Percentiles rank a stretch among this genome's conserved stretches.
phyloP scores from a whole-genome alignment of 805 yeast species.

The Tetrapisispora taiwanensis region DNA sequence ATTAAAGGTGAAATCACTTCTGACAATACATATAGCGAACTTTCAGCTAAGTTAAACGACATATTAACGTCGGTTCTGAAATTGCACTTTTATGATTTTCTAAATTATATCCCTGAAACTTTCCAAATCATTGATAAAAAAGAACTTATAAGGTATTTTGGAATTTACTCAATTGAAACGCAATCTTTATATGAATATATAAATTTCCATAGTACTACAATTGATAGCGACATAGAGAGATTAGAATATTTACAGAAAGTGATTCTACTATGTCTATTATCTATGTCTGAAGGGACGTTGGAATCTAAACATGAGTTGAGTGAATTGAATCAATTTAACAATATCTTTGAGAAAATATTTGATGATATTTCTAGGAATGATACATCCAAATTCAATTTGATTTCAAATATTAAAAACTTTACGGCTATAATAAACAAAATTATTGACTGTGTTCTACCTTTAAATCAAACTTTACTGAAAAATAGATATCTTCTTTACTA shows the following conservation, averaged over 20 bases:
- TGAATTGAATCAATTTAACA: not conserved
- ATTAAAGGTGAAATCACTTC: not conserved
- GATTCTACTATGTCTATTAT: slow-evolving; percentile 34
- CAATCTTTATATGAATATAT: slow-evolving; percentile 23
- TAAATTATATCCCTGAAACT: slow-evolving; percentile 20
- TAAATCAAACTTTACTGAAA: not conserved
- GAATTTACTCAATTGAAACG: slow-evolving; percentile 32
- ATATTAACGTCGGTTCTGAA: slow-evolving; percentile 29
- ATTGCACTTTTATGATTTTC: slow-evolving; percentile 16
- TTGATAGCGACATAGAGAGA: slow-evolving; percentile 28
- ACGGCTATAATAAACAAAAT: not conserved
- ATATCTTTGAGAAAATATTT: not conserved
- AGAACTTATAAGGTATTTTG: slow-evolving; percentile 35
- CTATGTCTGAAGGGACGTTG: slow-evolving; percentile 13
- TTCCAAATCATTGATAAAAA: slow-evolving; percentile 21
- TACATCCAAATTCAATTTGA: not conserved
- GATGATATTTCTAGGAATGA: not conserved
- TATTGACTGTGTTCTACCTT: not conserved
- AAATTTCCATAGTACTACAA: slow-evolving; percentile 10
- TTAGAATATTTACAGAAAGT: slow-evolving; percentile 34
- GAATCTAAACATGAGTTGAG: not conserved
- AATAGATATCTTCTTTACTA: not conserved
- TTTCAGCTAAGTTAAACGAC: slow-evolving; percentile 15
- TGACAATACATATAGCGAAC: slow-evolving; percentile 3
- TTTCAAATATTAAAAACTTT: not conserved